These are phyloP conservation scores for Mycena leptocephala DNA, from an alignment of 768 basidiomycete genomes.

Conservation along the genomic window DNA sequence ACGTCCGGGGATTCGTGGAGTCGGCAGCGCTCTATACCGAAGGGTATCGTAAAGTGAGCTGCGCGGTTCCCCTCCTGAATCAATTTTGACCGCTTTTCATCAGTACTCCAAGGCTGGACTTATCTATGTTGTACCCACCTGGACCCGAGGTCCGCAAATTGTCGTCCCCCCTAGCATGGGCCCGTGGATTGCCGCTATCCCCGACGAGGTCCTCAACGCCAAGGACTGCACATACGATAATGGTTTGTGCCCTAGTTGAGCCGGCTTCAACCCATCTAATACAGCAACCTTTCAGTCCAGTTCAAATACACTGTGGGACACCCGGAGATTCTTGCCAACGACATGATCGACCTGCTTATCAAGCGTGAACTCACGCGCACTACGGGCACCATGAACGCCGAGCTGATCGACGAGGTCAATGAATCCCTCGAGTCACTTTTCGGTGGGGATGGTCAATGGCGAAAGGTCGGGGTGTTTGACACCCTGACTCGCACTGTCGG, in stretches of 20 bases:
- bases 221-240: constrained; percentile 35
- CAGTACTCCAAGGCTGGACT: constrained; percentile 25
- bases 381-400: constrained; percentile 19
- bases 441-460: constrained; percentile 29
- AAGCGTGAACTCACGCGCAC: constrained; percentile 35
- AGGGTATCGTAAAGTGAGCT: constrained; percentile 26
- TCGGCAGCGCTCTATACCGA: constrained; percentile 19
- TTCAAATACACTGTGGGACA: constrained; percentile 37
- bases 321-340: constrained; percentile 26
- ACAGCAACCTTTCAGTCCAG: neutral
- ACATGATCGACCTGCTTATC: constrained; percentile 35
- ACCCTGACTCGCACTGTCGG: constrained; percentile 18
- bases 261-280: neutral
- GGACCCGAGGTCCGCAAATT: constrained; percentile 33
- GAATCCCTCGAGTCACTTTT: constrained; percentile 4
- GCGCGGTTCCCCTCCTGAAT: neutral
- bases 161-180: constrained; percentile 23
- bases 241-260: neutral
- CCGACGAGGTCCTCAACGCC: constrained; percentile 29
- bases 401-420: constrained; percentile 25
- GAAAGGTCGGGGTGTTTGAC: constrained; percentile 12
- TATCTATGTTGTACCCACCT: constrained; percentile 25
- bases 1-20: constrained; percentile 24
- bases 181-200: constrained; percentile 14
- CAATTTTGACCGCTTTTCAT: neutral